A percentile compares a stretch with the other conserved stretches of the same genome.
phyloP scores from a whole-genome alignment of 805 yeast genomes.

The Starmerella davenportii region DNA sequence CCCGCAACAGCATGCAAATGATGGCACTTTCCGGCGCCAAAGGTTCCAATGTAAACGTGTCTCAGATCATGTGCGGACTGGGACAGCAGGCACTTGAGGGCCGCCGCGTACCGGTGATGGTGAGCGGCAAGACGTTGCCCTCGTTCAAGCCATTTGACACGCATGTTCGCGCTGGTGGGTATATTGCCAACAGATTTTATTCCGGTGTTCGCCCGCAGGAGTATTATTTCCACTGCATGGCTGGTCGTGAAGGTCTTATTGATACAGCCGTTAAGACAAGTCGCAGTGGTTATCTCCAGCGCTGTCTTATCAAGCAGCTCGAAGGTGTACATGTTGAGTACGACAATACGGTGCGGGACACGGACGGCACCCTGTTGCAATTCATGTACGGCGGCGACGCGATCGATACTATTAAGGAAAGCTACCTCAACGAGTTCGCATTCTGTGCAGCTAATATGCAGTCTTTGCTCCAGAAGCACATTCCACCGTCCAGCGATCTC shows the following conservation, averaged over 20 bases:
- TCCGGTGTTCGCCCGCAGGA: conserved; percentile 97
- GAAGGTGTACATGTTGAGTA: conserved; percentile 92
- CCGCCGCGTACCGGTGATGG: conserved; percentile 98
- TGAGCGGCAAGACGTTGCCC: conserved; percentile 91
- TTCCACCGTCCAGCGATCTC: conserved; percentile 47
- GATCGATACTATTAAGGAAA: conserved; percentile 82
- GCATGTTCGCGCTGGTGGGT: conserved; percentile 96
- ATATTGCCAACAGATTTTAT: conserved; percentile 88
- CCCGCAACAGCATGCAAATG: conserved; percentile 91
- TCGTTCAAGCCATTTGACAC: conserved; percentile 94
- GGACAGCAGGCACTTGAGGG: conserved; percentile 99
- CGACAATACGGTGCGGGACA: conserved; percentile 89
- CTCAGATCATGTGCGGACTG: conserved; percentile 96
- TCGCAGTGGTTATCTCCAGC: conserved; percentile 92
- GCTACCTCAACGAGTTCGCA: conserved; percentile 80
- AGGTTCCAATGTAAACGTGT: conserved; percentile 95
- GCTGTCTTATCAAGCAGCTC: conserved; percentile 93
- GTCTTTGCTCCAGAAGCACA: conserved; percentile 67
- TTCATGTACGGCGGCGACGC: conserved; percentile 97
- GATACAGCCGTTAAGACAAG: conserved; percentile 99
- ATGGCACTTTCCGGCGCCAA: conserved; percentile 99
- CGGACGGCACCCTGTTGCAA: conserved; percentile 84
- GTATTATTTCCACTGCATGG: conserved; percentile 99
- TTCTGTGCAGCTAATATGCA: conserved; percentile 87
- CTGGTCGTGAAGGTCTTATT: conserved; percentile 98